Evolutionary conservation across 2,329 filamentous ascomycete genomes (phyloP), one percentile per base, ranked within the genome.

Genomic region (Leptographium flavum): DNA sequence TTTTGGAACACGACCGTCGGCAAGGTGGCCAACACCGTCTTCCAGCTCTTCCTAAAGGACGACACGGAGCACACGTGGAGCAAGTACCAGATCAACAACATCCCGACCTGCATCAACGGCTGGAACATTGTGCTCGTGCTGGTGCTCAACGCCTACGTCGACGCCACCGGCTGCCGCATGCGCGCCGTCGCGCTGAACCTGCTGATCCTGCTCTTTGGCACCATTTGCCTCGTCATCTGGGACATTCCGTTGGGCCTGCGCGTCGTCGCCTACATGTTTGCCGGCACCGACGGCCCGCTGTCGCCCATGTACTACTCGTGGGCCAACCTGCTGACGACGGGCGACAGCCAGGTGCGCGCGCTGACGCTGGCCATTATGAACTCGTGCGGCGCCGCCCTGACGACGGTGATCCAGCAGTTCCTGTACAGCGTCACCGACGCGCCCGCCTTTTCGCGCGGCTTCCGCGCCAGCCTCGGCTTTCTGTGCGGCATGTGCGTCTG

Each of bases 221-320:
- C 57, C 14, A 52, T 56, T 31, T 58, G 57, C 30, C 54, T 61
- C 15, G 55, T 58, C 0, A 38, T 55, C 31, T 61, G 59, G 59
- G 46, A 58, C 28, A 52, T 60, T 4, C 58, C 59, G 0, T 46
- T 58, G 8, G 61, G 59, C 8, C 50, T 62, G 10, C 56, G 52
- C 35, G 53, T 63, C 31, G 52, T 59, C 25, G 52, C 60, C 3
- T 64, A 61, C 52, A 54, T 62, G 40, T 57, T 62, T 41, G 60
- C 60, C 9, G 59, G 58, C 15, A 53, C 53, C 14, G 58, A 63
- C 46, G 61, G 61, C 1, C 60, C 60, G 1, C 54, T 63, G 3
- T 58, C 56, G 7, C 60, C 60, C 1, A 54, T 63, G 11, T 61
- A 58, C 47, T 42, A 47, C 39, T 22, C 44, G 40, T 56, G 54